Evolutionary conservation across 805 yeast genomes (phyloP), one percentile per base, ranked within the genome.

Genomic region (Metschnikowia similis): DNA sequence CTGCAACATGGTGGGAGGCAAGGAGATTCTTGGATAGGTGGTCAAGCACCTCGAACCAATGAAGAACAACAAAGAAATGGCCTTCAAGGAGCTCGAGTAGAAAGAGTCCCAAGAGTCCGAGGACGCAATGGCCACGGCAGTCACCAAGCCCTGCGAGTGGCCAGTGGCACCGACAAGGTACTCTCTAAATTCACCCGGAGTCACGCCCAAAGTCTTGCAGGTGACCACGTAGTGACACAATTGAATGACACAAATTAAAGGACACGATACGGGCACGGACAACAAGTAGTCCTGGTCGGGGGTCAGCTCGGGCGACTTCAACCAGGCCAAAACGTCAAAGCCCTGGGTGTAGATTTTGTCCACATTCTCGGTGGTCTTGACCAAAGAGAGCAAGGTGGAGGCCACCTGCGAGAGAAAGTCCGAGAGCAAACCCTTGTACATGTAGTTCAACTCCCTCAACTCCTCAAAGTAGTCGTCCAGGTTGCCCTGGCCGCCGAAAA

Each of bases 401-500:
- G 92, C 89, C 50, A 89, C 81, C 58, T 82, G 77, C 54, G 75
- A 70, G 59, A 94, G 78, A 59, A 92, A 82, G 60, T 86, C 92
- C 26, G 78, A 69, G 49, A 90, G 74, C 55, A 92, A 75, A 28
- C 88, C 87, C 57, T 84, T 78, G 76, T 94, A 94, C 51, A 84
- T 78, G 56, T 81, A 74, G 75, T 87, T 85, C 52, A 91, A 68
- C 57, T 89, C 95, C 67, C 96, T 84, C 66, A 94, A 81, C 76
- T 94, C 99, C 67, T 91, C 97, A 61, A 94, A 94, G 76, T 89
- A 94, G 67, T 94, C 97, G 66, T 94, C 98, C 47, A 96, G 85
- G 75, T 89, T 92, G 72, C 99, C 99, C 76, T 94, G 99, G 64
- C 99, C 99, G 67, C 99, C 99, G 63, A 92, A 94, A 59, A 94